Evolutionary conservation across 257 asterid species (phyloP), one percentile per base, ranked within the genome.

Genomic region (Solanum acaule): DNA sequence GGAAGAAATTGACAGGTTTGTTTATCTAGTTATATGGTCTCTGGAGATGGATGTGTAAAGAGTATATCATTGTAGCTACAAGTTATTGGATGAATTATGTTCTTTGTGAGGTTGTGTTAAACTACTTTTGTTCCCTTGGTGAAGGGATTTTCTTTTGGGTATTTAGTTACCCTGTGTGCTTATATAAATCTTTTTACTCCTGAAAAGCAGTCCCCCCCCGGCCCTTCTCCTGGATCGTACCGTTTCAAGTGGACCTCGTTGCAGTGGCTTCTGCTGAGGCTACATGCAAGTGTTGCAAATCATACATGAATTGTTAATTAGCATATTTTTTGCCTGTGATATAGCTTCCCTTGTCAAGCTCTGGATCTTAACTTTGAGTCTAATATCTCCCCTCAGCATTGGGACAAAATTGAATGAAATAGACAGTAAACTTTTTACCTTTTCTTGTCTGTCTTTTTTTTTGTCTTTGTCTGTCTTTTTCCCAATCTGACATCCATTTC

Each of bases 1-100:
- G 93, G 99, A 96, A 92, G 81, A 94, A 92, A 95, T 96, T 79
- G 99, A 97, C 91, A 94, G 98, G 99, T 95, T 81, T 49, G 68
- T 27, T 81, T 81, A 81, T 81, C 42, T 81, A 81, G 27, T 81
- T 46, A 81, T 81, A 16, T 44, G 13, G 86, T 81, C 20, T 81
- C 3, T 81, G 86, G 25, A 46, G 42, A 46, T 46, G 86, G 70
- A 81, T 81, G 63, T 44, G 68, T 46, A 46, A 46, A 81, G 27
- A 46, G 37, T 29, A 81, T 46, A 81, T 29, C 68, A 29, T 29
- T 46, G 68, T 29, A 46, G 42, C 33, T 46, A 29, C 68, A 81
- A 46, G 18, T 29, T 81, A 81, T 81, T 81, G 38, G 52, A 46
- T 27, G 42, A 16, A 44, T 81, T 81, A 10, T 44, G 67, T 46